phyloP scores from a whole-genome alignment of 2,329 filamentous ascomycete genomes.

The Nemania sp. region DNA sequence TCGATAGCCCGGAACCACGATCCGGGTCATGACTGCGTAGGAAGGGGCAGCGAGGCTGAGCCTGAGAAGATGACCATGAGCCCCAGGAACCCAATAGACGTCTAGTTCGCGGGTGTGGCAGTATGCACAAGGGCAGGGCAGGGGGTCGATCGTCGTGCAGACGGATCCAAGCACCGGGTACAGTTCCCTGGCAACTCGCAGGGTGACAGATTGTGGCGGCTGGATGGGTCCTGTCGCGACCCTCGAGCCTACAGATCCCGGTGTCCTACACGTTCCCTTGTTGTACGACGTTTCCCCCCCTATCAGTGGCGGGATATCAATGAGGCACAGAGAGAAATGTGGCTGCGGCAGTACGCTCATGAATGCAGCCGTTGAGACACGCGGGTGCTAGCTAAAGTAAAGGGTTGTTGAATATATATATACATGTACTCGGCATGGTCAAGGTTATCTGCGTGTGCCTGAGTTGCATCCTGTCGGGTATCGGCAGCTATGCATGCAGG shows the following conservation, averaged over 20 bases:
- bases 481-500: slow-evolving; percentile 22
- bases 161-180: slow-evolving; percentile 25
- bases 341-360: slow-evolving; percentile 1
- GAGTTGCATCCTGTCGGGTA: slow-evolving; percentile 24
- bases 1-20: neutral
- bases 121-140: neutral
- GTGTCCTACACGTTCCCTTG: neutral
- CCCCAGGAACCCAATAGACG: neutral
- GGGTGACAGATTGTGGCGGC: neutral
- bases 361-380: slow-evolving; percentile 5
- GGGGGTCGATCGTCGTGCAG: slow-evolving; percentile 5
- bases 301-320: neutral
- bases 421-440: slow-evolving; percentile 13
- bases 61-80: neutral
- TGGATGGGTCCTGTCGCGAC: neutral
- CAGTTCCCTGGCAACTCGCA: slow-evolving; percentile 7
- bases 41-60: slow-evolving; percentile 2
- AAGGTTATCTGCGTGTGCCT: slow-evolving; percentile 24
- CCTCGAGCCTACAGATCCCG: neutral
- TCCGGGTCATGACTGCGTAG: neutral
- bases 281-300: neutral
- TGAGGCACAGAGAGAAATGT: neutral
- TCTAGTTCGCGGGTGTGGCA: slow-evolving; percentile 14
- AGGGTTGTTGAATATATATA: neutral
- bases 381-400: slow-evolving; percentile 2